phyloP scores from a whole-genome alignment of 2,329 filamentous ascomycete species.

The Sclerotinia nivalis region DNA sequence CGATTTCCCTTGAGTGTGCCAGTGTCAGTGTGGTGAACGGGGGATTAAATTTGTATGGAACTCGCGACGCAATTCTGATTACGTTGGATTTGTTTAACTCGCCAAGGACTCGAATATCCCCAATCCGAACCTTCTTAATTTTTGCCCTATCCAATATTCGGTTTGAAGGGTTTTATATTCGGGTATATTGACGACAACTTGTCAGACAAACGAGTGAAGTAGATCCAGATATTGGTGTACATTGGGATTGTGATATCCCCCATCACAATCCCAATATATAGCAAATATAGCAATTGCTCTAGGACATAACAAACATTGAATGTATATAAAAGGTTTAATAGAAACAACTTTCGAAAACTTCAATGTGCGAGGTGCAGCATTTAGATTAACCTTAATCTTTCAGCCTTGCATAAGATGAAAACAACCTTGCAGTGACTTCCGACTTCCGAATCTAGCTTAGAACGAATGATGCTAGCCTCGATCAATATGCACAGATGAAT shows the following conservation, averaged over 20 bases:
- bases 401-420: constrained; percentile 13
- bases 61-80: neutral
- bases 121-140: neutral
- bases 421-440: neutral
- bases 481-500: neutral
- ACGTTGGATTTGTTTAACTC: neutral
- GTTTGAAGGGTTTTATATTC: neutral
- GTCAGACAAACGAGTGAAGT: neutral
- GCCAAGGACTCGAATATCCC: neutral
- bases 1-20: neutral
- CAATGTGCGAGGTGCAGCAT: too few relatives aligned
- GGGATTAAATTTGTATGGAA: neutral
- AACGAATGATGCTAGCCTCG: neutral
- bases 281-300: too few relatives aligned
- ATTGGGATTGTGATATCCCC: too few relatives aligned
- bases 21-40: neutral
- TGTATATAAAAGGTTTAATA: too few relatives aligned
- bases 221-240: neutral
- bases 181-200: neutral
- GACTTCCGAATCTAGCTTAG: too few relatives aligned
- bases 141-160: neutral
- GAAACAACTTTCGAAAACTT: too few relatives aligned
- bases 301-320: too few relatives aligned
- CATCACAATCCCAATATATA: too few relatives aligned
- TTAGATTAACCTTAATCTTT: neutral